Evolutionary conservation across 2,329 filamentous ascomycete species (phyloP).

Genomic region (Aspergillus sp.): DNA sequence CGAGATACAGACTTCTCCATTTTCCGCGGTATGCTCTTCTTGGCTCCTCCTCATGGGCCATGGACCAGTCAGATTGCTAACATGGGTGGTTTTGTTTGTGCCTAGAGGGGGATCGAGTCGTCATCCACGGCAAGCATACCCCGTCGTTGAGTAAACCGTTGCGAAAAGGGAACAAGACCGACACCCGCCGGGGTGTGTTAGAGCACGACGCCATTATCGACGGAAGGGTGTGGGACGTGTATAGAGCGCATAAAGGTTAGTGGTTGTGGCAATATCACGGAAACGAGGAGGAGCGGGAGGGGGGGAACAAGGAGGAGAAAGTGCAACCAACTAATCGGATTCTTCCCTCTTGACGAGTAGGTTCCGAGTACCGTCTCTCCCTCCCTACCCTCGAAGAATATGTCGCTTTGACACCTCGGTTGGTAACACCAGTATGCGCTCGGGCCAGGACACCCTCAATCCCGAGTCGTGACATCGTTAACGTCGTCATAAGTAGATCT

Average conservation of each 20-base stretch:
- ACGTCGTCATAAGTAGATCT: constrained; percentile 46
- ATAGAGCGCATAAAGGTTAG: constrained; percentile 47
- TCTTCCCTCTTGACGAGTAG: constrained; percentile 15
- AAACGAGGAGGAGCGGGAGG: not conserved
- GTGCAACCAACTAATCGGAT: not conserved
- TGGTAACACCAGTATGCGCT: constrained; percentile 62
- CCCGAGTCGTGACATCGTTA: constrained; percentile 1
- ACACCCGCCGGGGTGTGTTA: constrained; percentile 30
- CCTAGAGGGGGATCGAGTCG: constrained; percentile 37
- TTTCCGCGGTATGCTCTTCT: constrained; percentile 25
- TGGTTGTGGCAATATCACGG: no score
- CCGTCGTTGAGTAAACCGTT: constrained; percentile 38
- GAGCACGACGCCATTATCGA: constrained; percentile 55
- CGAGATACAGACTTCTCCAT: constrained; percentile 32
- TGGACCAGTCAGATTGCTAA: not conserved
- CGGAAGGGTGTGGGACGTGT: constrained; percentile 49
- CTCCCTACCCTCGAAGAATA: constrained; percentile 67
- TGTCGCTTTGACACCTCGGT: constrained; percentile 55
- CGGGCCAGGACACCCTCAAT: constrained; percentile 6
- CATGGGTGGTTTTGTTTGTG: not conserved
- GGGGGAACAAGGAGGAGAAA: not conserved
- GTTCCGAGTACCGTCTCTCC: constrained; percentile 48
- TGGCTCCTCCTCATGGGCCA: not conserved
- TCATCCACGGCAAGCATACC: constrained; percentile 30
- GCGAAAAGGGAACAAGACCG: constrained; percentile 26